These are phyloP conservation scores for Saitozyma sp. DNA, from an alignment of 768 basidiomycete species.

Conservation along the genomic window DNA sequence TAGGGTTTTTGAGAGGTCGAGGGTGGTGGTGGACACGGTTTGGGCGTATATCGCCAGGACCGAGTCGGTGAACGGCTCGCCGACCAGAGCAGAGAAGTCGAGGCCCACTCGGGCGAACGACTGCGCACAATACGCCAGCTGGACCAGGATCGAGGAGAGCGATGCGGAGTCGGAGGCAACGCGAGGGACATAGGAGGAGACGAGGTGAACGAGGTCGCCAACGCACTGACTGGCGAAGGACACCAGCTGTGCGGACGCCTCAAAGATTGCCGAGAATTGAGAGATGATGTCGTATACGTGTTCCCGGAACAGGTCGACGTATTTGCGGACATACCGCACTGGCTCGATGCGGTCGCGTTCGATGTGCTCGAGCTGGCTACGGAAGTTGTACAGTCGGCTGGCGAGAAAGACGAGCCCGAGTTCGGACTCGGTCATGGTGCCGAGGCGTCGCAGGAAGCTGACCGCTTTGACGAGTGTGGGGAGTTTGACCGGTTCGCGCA, in stretches of 20 bases:
- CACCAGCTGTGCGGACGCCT: conserved; percentile 64
- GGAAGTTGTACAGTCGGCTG: conserved; percentile 67
- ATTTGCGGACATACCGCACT: conserved; percentile 75
- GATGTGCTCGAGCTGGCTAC: conserved; percentile 59
- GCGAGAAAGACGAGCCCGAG: conserved; percentile 83
- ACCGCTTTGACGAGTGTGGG: conserved; percentile 88
- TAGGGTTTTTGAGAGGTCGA: conserved; percentile 34
- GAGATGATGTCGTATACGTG: conserved; percentile 88
- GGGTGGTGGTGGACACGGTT: conserved; percentile 49
- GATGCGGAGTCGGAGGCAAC: conserved; percentile 58
- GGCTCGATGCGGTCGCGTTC: conserved; percentile 70
- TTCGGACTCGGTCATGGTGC: conserved; percentile 67
- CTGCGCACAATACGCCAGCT: conserved; percentile 87
- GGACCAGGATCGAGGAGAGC: conserved; percentile 81
- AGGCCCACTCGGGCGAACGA: conserved; percentile 90
- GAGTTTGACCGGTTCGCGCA: conserved; percentile 82
- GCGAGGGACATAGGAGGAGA: conserved; percentile 63
- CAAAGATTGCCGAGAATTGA: conserved; percentile 85
- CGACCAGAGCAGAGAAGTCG: conserved; percentile 75
- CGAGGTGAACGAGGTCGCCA: conserved; percentile 49
- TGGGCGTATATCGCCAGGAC: conserved; percentile 52
- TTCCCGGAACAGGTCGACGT: conserved; percentile 88
- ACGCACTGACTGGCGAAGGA: conserved; percentile 61
- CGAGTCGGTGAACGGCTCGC: conserved; percentile 63
- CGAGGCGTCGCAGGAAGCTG: conserved; percentile 81